Evolutionary conservation across 2,329 filamentous ascomycete species (phyloP), one percentile per base, ranked within the genome.

Genomic region (Sarocladiaceae sp.): DNA sequence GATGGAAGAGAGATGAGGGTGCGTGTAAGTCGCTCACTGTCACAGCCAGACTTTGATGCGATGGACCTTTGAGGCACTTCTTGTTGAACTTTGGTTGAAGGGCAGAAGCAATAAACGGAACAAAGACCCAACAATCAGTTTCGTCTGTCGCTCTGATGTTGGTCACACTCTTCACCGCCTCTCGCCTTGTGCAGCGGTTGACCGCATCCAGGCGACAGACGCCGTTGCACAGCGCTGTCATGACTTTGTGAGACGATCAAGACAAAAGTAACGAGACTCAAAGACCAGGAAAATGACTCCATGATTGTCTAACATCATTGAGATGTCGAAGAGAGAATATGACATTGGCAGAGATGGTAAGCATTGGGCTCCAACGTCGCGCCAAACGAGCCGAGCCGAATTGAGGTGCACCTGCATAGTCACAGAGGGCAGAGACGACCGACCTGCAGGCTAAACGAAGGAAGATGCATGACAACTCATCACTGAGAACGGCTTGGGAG

Each of bases 381-480:
- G n/a, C n/a, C n/a, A n/a, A n/a, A n/a, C n/a, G n/a, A n/a, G 13
- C 7, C 33, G 33, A 35, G 33, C 33, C 33, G 33, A 35, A 19
- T 19, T 19, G n/a, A 35, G 16, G 6, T 20, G 9, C 15, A 18
- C 10, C 19, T 21, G n/a, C 6, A 19, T 35, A n/a, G n/a, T n/a
- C n/a, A n/a, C n/a, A n/a, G n/a, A n/a, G n/a, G n/a, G 33, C 33
- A 35, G 33, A 35, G 33, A 18, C 11, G 7, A 19, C 4, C 7
- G 16, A 19, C 33, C 33, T 39, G 34, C 34, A 39, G 19, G 12
- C 21, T 39, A 26, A 20, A 35, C 33, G 33, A 35, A 6, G 26
- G 9, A 29, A 9, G 34, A 19, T 39, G 34, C 34, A 39, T 19
- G 34, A 39, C 34, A 39, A 24, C 34, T 39, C 34, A 39, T 39